A percentile compares a stretch with the other conserved stretches of the same genome.
phyloP scores from a whole-genome alignment of 2,329 filamentous ascomycete genomes.

The Aspergillus quadricinctus region DNA sequence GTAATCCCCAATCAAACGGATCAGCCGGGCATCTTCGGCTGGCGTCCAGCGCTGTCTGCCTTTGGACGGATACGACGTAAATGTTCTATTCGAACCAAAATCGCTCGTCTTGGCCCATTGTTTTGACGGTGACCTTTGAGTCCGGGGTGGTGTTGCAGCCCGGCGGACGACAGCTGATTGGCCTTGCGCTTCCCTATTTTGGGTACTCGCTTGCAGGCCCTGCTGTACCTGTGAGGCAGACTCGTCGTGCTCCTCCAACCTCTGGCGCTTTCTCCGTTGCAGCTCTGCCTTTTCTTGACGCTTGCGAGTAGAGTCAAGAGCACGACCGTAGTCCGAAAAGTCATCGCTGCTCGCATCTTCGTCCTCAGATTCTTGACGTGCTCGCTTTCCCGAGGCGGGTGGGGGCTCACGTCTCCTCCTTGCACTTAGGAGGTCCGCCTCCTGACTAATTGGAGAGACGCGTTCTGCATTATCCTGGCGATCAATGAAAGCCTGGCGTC shows the following conservation, averaged over 20 bases:
- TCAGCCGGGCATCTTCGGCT: slow-evolving; percentile 42
- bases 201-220: background rate
- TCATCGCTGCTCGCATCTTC: slow-evolving; percentile 35
- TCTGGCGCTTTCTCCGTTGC: slow-evolving; percentile 7
- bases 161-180: background rate
- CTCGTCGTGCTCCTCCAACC: background rate
- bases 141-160: background rate
- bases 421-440: slow-evolving; percentile 16
- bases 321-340: slow-evolving; percentile 40
- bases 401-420: slow-evolving; percentile 8
- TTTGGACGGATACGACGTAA: background rate
- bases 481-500: slow-evolving; percentile 29
- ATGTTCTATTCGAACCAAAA: background rate
- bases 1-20: slow-evolving; percentile 45
- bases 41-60: slow-evolving; percentile 30
- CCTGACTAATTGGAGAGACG: slow-evolving; percentile 34
- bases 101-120: background rate
- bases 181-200: background rate
- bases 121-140: background rate
- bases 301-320: slow-evolving; percentile 26
- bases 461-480: slow-evolving; percentile 30
- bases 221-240: slow-evolving; percentile 5
- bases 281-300: slow-evolving; percentile 30
- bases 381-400: slow-evolving; percentile 15
- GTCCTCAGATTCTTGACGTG: slow-evolving; percentile 10